Evolutionary conservation across 225 moss, liverwort and hornwort genomes (phyloP), one percentile per base, ranked within the genome.

Genomic region (Physcomitrellopsis africana): DNA sequence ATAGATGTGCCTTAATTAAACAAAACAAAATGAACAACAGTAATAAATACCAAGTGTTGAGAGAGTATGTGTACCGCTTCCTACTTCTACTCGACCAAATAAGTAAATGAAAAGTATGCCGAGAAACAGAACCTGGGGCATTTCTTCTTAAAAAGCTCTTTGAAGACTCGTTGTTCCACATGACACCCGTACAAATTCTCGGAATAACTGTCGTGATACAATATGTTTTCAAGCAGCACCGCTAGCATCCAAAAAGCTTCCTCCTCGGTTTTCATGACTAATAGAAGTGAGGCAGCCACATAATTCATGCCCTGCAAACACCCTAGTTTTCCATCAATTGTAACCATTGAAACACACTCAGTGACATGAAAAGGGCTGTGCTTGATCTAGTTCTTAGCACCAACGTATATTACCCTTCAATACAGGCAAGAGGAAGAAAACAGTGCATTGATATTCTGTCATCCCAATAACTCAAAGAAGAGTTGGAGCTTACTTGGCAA

Each of bases 191-290:
- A 85, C 37, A 96, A 74, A 80, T 96, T 92, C 82, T 96, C 94
- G 13, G 94, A 89, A 78, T 94, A 96, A 63, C 96, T 92, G 73
- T 96, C 96, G 64, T 92, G 92, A 65, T 89, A 91, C 68, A 96
- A 49, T 23, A 96, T 92, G 27, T 96, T 96, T 69, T 96, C 96
- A 64, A 96, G 80, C 11, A 96, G 72, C 55, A 94, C 86, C 46
- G 92, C 86, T 63, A 96, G 91, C 96, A 96, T 96, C 96, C 96
- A 96, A 67, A 96, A 96, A 4, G 94, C 94, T 63, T 96, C 94
- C 81, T 96, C 94, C 72, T 96, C 96, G 3, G 90, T 94, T 80
- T 91, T 94, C 96, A 96, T 94, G 9, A 96, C 96, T 77, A 96
- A 82, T n/a, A 94, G 79, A 19, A 96, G 85, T 65, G 85, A 75